Percentiles rank a stretch among this genome's conserved stretches.
Evolutionary conservation across 2,329 filamentous ascomycete genomes (phyloP).

Genomic region (Camillea tinctor): DNA sequence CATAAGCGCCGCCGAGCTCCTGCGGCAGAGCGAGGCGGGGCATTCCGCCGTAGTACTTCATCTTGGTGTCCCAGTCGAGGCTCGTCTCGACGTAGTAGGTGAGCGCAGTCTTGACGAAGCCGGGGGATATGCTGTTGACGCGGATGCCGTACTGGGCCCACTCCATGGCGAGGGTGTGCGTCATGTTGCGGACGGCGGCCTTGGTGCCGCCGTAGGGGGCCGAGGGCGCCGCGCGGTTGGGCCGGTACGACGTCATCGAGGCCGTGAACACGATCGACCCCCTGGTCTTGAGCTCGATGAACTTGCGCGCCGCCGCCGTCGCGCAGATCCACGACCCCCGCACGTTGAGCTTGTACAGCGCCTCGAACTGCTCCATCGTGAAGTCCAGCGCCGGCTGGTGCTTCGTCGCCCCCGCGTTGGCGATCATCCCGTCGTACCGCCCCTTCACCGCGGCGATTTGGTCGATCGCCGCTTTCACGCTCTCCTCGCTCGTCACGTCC

Average conservation of each 20-base stretch:
- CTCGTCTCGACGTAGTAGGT: slow-evolving; percentile 51
- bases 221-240: slow-evolving; percentile 50
- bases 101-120: slow-evolving; percentile 43
- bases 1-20: slow-evolving; percentile 56
- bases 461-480: slow-evolving; percentile 41
- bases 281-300: slow-evolving; percentile 35
- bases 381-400: slow-evolving; percentile 47
- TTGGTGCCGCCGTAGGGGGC: slow-evolving; percentile 48
- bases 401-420: slow-evolving; percentile 43
- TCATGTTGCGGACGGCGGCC: slow-evolving; percentile 41
- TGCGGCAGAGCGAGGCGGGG: slow-evolving; percentile 51
- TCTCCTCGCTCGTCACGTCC: slow-evolving; percentile 44
- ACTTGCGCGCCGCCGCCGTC: slow-evolving; percentile 42
- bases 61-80: slow-evolving; percentile 55
- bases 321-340: slow-evolving; percentile 46
- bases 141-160: slow-evolving; percentile 46
- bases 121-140: slow-evolving; percentile 47
- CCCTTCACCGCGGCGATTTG: slow-evolving; percentile 38
- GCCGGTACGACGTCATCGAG: slow-evolving; percentile 47
- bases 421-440: slow-evolving; percentile 41
- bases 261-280: slow-evolving; percentile 45
- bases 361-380: slow-evolving; percentile 37
- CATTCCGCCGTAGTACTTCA: slow-evolving; percentile 59
- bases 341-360: slow-evolving; percentile 46
- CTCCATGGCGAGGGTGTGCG: slow-evolving; percentile 45